These are phyloP conservation scores for Gloeophyllum trabeum DNA, from an alignment of 768 basidiomycete species.

Conservation along the genomic window DNA sequence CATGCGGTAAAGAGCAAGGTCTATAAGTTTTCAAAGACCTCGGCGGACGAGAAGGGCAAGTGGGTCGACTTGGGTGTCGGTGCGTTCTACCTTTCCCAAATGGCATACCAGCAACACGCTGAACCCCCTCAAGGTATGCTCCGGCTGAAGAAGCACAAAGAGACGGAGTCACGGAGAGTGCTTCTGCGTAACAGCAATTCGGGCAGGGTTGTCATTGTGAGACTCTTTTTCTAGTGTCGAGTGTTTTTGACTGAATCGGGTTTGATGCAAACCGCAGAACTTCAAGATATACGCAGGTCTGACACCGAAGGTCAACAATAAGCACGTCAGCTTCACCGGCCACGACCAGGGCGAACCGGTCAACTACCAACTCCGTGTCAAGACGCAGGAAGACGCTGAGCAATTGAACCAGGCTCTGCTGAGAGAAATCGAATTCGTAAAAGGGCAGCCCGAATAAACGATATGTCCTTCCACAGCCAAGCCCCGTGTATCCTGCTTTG, in stretches of 20 bases:
- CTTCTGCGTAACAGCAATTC: conserved; percentile 65
- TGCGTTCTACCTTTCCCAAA: no score
- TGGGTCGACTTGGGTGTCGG: conserved; percentile 65
- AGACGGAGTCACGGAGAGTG: conserved; percentile 42
- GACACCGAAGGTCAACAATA: conserved; percentile 36
- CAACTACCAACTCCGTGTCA: conserved; percentile 52
- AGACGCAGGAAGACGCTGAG: conserved; percentile 44
- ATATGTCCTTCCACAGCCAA: conserved; percentile 1
- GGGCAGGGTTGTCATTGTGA: conserved; percentile 64
- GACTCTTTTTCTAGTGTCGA: conserved; percentile 17
- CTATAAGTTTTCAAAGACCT: conserved; percentile 46
- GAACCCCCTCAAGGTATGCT: no score
- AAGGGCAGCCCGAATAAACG: conserved; percentile 20
- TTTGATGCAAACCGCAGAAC: conserved; percentile 49
- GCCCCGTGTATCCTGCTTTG: no score
- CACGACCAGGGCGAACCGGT: conserved; percentile 49
- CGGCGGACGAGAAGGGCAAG: conserved; percentile 28
- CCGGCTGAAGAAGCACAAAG: conserved; percentile 66
- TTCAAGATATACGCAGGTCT: conserved; percentile 56
- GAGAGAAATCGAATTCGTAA: conserved; percentile 44
- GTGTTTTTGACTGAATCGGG: neutral
- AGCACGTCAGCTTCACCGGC: conserved; percentile 53
- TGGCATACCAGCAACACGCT: no score
- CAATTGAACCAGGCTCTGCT: conserved; percentile 51
- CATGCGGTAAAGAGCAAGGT: conserved; percentile 51